A percentile compares a stretch with the other conserved stretches of the same genome.
Evolutionary conservation across 495 filamentous ascomycete species (phyloP).

Genomic region (Annulohypoxylon moriforme): DNA sequence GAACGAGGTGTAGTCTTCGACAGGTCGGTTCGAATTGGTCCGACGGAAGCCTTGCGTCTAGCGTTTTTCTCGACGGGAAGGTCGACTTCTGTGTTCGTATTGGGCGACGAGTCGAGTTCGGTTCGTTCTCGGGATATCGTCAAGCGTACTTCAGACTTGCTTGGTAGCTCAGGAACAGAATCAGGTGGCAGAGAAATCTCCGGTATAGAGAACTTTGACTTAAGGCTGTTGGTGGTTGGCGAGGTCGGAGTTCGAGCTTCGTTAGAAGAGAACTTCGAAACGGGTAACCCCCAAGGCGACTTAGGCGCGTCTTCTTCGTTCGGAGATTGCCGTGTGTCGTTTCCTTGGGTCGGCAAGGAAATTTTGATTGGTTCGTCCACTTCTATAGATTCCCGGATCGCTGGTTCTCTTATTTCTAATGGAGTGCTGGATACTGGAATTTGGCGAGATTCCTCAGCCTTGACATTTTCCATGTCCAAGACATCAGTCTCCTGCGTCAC

Average conservation of each 20-base stretch:
- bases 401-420: slow-evolving; percentile 15
- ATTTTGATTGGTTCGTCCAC: slow-evolving; percentile 23
- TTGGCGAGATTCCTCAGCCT: slow-evolving; percentile 37
- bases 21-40: slow-evolving; percentile 66
- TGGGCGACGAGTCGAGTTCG: slow-evolving; percentile 16
- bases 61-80: slow-evolving; percentile 45
- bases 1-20: slow-evolving; percentile 64
- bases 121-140: slow-evolving; percentile 5
- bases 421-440: slow-evolving; percentile 27
- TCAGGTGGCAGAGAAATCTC: slow-evolving; percentile 47
- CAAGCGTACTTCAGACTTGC: neutral
- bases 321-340: slow-evolving; percentile 9
- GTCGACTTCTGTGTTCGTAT: slow-evolving; percentile 30
- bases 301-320: slow-evolving; percentile 31
- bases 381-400: slow-evolving; percentile 28
- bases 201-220: slow-evolving; percentile 63
- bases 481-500: slow-evolving; percentile 26
- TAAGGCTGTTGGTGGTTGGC: slow-evolving; percentile 51
- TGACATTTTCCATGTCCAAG: slow-evolving; percentile 16
- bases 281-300: slow-evolving; percentile 41
- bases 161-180: slow-evolving; percentile 25
- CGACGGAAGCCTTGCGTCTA: slow-evolving; percentile 61
- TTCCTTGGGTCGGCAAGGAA: slow-evolving; percentile 3
- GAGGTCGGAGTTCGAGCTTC: slow-evolving; percentile 28
- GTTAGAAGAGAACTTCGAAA: slow-evolving; percentile 49